These are phyloP conservation scores for Phoma sp. DNA, from an alignment of 2,329 filamentous ascomycete genomes.

Conservation along the genomic window DNA sequence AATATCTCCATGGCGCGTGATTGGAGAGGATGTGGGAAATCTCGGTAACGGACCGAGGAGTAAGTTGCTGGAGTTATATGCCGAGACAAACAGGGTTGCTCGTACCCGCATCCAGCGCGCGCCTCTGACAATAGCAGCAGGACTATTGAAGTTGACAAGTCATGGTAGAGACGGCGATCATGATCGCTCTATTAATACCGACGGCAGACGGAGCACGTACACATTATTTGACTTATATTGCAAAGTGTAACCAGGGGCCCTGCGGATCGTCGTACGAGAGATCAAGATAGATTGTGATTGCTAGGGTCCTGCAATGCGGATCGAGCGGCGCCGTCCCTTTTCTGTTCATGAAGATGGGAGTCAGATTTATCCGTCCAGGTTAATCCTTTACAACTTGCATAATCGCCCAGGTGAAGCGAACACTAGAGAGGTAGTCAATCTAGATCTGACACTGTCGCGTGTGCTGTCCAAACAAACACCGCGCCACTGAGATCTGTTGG, in stretches of 20 bases:
- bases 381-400: slow-evolving; percentile 2
- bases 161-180: neutral
- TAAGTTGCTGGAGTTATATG: neutral
- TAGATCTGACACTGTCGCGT: neutral
- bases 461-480: neutral
- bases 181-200: neutral
- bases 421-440: neutral
- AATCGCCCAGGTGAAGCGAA: neutral
- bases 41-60: slow-evolving; percentile 13
- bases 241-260: slow-evolving; percentile 4
- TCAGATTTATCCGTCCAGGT: neutral
- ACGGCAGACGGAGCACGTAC: neutral
- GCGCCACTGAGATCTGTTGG: neutral
- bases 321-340: neutral
- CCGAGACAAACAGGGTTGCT: slow-evolving; percentile 3
- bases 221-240: neutral
- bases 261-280: slow-evolving; percentile 7
- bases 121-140: neutral
- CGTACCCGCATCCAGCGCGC: neutral
- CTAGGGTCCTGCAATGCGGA: slow-evolving; percentile 7
- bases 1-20: neutral
- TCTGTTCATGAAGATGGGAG: neutral
- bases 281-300: slow-evolving; percentile 4
- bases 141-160: neutral
- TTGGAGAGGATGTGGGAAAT: slow-evolving; percentile 2